phyloP scores from a whole-genome alignment of 2,329 filamentous ascomycete genomes.

The Ophiostoma ips region DNA sequence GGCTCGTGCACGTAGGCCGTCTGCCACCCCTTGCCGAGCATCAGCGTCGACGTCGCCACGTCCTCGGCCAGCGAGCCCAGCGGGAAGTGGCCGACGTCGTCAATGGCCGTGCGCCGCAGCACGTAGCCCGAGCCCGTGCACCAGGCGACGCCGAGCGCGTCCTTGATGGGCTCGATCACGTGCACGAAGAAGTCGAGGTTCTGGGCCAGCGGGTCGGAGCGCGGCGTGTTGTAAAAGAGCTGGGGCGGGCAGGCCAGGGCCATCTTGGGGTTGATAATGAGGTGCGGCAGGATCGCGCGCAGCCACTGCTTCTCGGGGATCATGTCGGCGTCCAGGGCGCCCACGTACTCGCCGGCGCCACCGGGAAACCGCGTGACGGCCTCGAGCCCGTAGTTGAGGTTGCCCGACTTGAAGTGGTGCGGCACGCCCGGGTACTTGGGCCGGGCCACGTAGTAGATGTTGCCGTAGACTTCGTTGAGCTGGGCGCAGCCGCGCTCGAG shows the following conservation, averaged over 20 bases:
- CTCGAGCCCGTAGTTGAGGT: slow-evolving; percentile 46
- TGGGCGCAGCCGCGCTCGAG: slow-evolving; percentile 24
- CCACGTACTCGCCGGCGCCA: slow-evolving; percentile 43
- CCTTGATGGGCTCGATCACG: slow-evolving; percentile 35
- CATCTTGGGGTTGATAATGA: slow-evolving; percentile 42
- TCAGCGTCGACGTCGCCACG: slow-evolving; percentile 41
- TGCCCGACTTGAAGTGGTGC: slow-evolving; percentile 50
- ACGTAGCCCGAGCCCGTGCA: slow-evolving; percentile 52
- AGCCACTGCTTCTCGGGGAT: slow-evolving; percentile 49
- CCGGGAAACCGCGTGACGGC: slow-evolving; percentile 35
- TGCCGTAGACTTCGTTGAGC: slow-evolving; percentile 29
- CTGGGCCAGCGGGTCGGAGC: slow-evolving; percentile 43
- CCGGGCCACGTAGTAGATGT: slow-evolving; percentile 39
- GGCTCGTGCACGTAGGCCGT: slow-evolving; percentile 46
- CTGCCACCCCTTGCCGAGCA: slow-evolving; percentile 48
- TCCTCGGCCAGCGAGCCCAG: slow-evolving; percentile 47
- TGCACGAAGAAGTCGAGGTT: slow-evolving; percentile 45
- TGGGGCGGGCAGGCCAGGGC: slow-evolving; percentile 47
- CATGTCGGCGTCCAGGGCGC: slow-evolving; percentile 54
- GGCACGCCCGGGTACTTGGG: slow-evolving; percentile 33
- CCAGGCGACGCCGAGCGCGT: slow-evolving; percentile 42
- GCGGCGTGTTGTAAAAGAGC: slow-evolving; percentile 49
- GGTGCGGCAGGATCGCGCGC: slow-evolving; percentile 43
- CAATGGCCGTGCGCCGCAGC: slow-evolving; percentile 43
- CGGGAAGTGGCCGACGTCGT: slow-evolving; percentile 48